Conservation (phyloP, 2,329 filamentous ascomycete genomes). For the Talaromyces sp. region DNA sequence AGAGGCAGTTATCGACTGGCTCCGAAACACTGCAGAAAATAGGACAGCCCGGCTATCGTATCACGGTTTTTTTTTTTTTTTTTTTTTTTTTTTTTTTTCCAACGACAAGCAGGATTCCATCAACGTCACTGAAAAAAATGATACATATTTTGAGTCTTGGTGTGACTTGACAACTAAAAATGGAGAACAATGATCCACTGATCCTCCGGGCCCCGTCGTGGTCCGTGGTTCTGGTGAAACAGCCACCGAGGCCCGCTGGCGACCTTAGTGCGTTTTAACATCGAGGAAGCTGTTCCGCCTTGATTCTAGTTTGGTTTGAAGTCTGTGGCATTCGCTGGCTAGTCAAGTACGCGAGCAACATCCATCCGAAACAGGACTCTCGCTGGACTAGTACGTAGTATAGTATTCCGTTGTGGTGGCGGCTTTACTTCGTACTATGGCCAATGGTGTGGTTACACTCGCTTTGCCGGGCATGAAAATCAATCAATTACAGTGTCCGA, state of each 20-base stretch:
- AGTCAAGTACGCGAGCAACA: background rate
- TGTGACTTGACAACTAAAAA: background rate
- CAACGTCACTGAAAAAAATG: background rate
- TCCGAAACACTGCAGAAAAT: background rate
- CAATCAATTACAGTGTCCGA: background rate
- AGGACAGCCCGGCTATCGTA: background rate
- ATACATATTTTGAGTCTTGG: background rate
- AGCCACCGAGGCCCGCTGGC: background rate
- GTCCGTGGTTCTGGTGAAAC: conserved; percentile 8
- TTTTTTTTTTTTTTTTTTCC: background rate
- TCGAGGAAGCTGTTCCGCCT: background rate
- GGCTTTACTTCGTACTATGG: background rate
- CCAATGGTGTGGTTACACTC: background rate
- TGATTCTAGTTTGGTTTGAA: background rate
- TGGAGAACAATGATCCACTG: background rate
- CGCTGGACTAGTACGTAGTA: background rate
- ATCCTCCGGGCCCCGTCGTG: background rate
- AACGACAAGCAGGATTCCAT: background rate
- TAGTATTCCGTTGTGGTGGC: background rate
- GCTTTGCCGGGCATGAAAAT: background rate
- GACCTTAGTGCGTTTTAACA: background rate
- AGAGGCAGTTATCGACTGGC: background rate
- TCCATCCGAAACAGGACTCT: background rate
- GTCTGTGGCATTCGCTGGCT: background rate
- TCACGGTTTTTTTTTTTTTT: background rate